These are phyloP conservation scores for Davidsoniella eucalypti DNA, from an alignment of 2,329 filamentous ascomycete genomes.

Conservation along the genomic window DNA sequence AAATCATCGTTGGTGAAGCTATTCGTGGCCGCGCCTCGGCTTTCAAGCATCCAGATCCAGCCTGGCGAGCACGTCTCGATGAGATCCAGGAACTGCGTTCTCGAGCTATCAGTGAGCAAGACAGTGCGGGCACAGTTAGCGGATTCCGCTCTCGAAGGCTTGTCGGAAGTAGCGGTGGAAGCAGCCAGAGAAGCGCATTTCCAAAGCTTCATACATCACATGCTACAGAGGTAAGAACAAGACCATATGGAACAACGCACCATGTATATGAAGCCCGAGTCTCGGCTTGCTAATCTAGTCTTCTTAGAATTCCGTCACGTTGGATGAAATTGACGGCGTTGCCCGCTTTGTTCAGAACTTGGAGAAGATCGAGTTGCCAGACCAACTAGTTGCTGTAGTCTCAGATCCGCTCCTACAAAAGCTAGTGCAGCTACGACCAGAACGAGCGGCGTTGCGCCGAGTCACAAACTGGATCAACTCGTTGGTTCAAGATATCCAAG, in stretches of 20 bases:
- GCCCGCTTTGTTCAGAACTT: conserved; percentile 53
- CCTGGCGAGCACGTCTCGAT: conserved; percentile 55
- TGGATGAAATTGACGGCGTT: conserved; percentile 65
- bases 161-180: conserved; percentile 39
- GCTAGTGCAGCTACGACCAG: conserved; percentile 47
- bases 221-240: conserved; percentile 41
- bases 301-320: conserved; percentile 39
- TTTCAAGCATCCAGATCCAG: conserved; percentile 55
- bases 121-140: background rate
- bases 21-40: conserved; percentile 42
- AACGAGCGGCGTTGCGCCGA: conserved; percentile 32
- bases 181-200: conserved; percentile 23
- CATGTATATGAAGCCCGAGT: background rate
- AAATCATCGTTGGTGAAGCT: conserved; percentile 63
- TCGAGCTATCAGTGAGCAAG: conserved; percentile 27
- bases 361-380: conserved; percentile 66
- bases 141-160: conserved; percentile 26
- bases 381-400: conserved; percentile 63
- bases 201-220: conserved; percentile 60
- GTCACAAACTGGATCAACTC: conserved; percentile 43
- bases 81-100: conserved; percentile 45
- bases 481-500: conserved; percentile 37
- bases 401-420: conserved; percentile 67
- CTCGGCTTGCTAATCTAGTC: no score
- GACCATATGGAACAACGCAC: no score